Evolutionary conservation across 2,329 filamentous ascomycete species (phyloP).

Genomic region (Aquanectria penicillioides): DNA sequence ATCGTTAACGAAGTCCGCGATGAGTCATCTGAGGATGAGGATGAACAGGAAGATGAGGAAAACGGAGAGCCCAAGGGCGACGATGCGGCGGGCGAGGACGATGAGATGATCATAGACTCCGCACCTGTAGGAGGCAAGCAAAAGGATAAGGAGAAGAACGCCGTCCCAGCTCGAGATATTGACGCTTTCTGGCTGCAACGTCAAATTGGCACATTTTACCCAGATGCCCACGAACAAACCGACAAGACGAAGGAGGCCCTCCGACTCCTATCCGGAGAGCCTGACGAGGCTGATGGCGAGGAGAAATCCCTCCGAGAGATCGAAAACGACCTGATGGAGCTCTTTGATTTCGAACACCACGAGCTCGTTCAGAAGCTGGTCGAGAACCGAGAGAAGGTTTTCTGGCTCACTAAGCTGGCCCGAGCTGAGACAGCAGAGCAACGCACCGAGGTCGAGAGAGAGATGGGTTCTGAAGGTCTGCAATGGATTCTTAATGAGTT

Average conservation of each 20-base stretch:
- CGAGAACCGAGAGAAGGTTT: constrained; percentile 90
- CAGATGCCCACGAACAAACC: constrained; percentile 91
- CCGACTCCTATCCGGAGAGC: constrained; percentile 80
- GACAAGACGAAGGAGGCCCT: constrained; percentile 90
- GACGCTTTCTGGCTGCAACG: constrained; percentile 98
- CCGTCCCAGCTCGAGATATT: constrained; percentile 86
- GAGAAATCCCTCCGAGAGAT: constrained; percentile 91
- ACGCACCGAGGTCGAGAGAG: constrained; percentile 81
- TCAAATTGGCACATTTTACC: constrained; percentile 87
- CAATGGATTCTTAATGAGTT: constrained; percentile 90
- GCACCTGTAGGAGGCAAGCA: constrained; percentile 57
- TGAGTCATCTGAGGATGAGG: constrained; percentile 85
- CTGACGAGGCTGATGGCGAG: constrained; percentile 76
- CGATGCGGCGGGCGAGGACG: constrained; percentile 70
- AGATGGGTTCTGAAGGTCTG: constrained; percentile 91
- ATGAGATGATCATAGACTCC: constrained; percentile 87
- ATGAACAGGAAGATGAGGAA: constrained; percentile 71
- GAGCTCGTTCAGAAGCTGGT: constrained; percentile 92
- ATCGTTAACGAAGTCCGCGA: constrained; percentile 89
- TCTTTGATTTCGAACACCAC: constrained; percentile 97
- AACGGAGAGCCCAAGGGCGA: constrained; percentile 61
- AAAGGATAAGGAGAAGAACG: constrained; percentile 65
- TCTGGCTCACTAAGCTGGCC: constrained; percentile 92
- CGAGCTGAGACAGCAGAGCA: constrained; percentile 83
- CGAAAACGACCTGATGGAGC: constrained; percentile 97